Evolutionary conservation across 2,329 filamentous ascomycete genomes (phyloP), one percentile per base, ranked within the genome.

Genomic region (Phoma herbarum): DNA sequence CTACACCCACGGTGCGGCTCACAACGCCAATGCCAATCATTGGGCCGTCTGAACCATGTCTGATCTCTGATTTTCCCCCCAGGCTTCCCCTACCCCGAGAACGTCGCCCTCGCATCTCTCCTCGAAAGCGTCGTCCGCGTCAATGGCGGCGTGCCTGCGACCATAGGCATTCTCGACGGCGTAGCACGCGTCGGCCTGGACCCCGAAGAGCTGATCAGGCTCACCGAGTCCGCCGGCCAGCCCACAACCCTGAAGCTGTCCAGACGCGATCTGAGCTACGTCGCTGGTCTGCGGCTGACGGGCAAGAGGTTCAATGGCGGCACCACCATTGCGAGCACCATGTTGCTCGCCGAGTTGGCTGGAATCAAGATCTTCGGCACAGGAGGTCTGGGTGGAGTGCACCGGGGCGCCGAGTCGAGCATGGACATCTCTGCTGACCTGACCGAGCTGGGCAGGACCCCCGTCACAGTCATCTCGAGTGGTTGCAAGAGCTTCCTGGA

Each of bases 401-500:
- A 99, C 77, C 88, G 93, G 43, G 93, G 92, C 52, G 95, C 88
- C 46, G 90, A 97, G 75, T 85, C 85, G 65, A 91, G 90, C 8
- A 90, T 98, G 88, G 95, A 99, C 75, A 87, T 99, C 62, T 98
- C 94, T 60, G 94, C 95, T 39, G 95, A 99, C 78, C 83, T 99
- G 60, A 97, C 92, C 4, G 95, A 98, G 82, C 86, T 99, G 49
- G 93, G 95, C 16, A 86, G 93, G 57, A 97, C 93, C 8, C 87
- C 91, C 11, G 89, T 99, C 51, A 90, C 93, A 25, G 93, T 99
- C 2, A 83, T 99, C 51, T 91, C 90, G 76, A 92, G 91, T 64
- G 95, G 95, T 14, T 96, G 92, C 80, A 99, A 99, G 80, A 95
- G 94, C 62, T 98, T 99, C 77, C 83, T 99, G 35, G 95, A 99